These are phyloP conservation scores for Wickerhamiella cacticola DNA, from an alignment of 805 yeast species.

Conservation along the genomic window DNA sequence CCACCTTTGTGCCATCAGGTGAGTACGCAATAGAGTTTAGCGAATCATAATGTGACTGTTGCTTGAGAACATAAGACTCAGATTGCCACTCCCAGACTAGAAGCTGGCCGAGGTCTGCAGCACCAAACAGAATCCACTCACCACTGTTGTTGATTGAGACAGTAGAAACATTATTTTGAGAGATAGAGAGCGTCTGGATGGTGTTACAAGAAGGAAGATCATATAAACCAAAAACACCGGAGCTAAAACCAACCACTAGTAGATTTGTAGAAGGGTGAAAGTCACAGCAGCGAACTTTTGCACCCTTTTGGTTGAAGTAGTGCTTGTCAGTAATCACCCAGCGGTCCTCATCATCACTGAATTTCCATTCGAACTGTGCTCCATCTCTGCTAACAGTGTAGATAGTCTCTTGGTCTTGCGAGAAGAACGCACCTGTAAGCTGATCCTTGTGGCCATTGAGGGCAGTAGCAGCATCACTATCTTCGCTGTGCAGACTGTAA, in stretches of 20 bases:
- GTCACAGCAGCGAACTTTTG: constrained; percentile 63
- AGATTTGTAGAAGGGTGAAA: constrained; percentile 64
- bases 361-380: constrained; percentile 87
- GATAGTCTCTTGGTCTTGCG: constrained; percentile 74
- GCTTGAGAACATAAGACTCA: constrained; percentile 86
- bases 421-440: constrained; percentile 78
- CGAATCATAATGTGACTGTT: constrained; percentile 94
- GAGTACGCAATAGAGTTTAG: constrained; percentile 76
- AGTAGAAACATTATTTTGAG: constrained; percentile 77
- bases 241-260: constrained; percentile 76
- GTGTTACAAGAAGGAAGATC: constrained; percentile 41
- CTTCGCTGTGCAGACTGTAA: constrained; percentile 61
- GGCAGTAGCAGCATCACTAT: constrained; percentile 66
- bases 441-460: constrained; percentile 88
- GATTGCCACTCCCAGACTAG: constrained; percentile 98
- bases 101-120: constrained; percentile 79
- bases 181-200: constrained; percentile 81
- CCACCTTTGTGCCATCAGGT: constrained; percentile 86
- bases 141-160: constrained; percentile 73
- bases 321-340: constrained; percentile 81
- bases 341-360: constrained; percentile 33
- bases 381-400: constrained; percentile 92
- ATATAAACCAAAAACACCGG: constrained; percentile 83
- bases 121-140: constrained; percentile 96
- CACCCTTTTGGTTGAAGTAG: constrained; percentile 45